phyloP scores from a whole-genome alignment of 208 protist species.

The Trypanosoma grayi region DNA sequence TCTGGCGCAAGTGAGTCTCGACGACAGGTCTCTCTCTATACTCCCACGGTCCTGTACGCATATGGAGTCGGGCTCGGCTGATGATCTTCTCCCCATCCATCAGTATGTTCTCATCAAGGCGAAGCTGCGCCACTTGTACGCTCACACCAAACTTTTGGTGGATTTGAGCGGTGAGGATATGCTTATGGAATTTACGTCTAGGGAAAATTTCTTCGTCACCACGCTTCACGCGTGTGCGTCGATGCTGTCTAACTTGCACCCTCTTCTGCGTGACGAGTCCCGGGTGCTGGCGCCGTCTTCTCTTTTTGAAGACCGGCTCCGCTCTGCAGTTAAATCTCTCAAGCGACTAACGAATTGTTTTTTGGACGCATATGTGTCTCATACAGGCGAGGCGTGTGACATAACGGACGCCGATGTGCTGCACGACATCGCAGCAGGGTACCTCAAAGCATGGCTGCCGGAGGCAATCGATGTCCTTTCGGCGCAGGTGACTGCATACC shows the following conservation, averaged over 20 bases:
- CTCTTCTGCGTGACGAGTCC: constrained; percentile 44
- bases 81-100: constrained; percentile 88
- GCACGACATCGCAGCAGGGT: constrained; percentile 19
- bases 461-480: constrained; percentile 21
- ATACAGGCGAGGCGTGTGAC: background rate
- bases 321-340: constrained; percentile 1
- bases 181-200: constrained; percentile 73
- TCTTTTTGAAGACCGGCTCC: constrained; percentile 33
- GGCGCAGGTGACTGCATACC: background rate
- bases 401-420: constrained; percentile 1
- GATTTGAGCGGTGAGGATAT: constrained; percentile 60
- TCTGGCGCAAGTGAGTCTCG: constrained; percentile 43
- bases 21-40: constrained; percentile 20
- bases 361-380: constrained; percentile 10
- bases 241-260: constrained; percentile 55
- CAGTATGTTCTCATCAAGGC: constrained; percentile 79
- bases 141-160: constrained; percentile 58
- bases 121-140: constrained; percentile 43
- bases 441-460: constrained; percentile 32
- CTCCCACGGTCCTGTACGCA: background rate
- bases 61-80: constrained; percentile 48
- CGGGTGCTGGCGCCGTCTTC: constrained; percentile 45
- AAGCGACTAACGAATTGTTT: background rate
- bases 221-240: constrained; percentile 78
- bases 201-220: constrained; percentile 74